Percentiles rank a stretch among this genome's conserved stretches.
These are phyloP conservation scores for Ceratocystis eucalypticola DNA, from an alignment of 2,329 filamentous ascomycete species.

Conservation along the genomic window DNA sequence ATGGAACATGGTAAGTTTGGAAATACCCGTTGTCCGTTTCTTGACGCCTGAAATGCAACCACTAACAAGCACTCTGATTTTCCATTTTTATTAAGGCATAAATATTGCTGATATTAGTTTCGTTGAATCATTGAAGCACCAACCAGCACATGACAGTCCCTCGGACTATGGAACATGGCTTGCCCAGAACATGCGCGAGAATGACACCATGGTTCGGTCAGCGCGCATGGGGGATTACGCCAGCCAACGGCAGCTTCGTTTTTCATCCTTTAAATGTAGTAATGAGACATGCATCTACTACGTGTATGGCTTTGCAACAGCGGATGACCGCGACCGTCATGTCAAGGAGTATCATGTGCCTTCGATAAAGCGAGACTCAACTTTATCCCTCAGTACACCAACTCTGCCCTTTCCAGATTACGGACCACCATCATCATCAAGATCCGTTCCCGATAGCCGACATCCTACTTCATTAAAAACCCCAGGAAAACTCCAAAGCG, in stretches of 20 bases:
- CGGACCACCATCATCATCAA: not conserved
- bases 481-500: not conserved
- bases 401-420: constrained; percentile 25
- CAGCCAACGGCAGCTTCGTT: constrained; percentile 19
- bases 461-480: not conserved
- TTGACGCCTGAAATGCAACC: not conserved
- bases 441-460: not conserved
- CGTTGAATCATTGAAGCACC: constrained; percentile 29
- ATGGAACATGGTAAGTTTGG: constrained; percentile 33
- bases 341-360: constrained; percentile 32
- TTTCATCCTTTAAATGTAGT: constrained; percentile 39
- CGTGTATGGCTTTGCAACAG: constrained; percentile 42
- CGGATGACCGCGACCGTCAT: constrained; percentile 40
- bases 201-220: constrained; percentile 14
- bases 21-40: not conserved
- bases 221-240: constrained; percentile 16
- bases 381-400: constrained; percentile 29
- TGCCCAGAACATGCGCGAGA: constrained; percentile 8
- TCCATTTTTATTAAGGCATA: constrained; percentile 27
- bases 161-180: constrained; percentile 13
- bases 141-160: constrained; percentile 26
- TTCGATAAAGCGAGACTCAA: constrained; percentile 32
- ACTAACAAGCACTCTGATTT: not conserved
- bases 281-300: constrained; percentile 43
- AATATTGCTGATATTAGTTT: constrained; percentile 32